Base-by-base conservation (phyloP, 148 eudicot genomes). In the Spergularia marina region DNA sequence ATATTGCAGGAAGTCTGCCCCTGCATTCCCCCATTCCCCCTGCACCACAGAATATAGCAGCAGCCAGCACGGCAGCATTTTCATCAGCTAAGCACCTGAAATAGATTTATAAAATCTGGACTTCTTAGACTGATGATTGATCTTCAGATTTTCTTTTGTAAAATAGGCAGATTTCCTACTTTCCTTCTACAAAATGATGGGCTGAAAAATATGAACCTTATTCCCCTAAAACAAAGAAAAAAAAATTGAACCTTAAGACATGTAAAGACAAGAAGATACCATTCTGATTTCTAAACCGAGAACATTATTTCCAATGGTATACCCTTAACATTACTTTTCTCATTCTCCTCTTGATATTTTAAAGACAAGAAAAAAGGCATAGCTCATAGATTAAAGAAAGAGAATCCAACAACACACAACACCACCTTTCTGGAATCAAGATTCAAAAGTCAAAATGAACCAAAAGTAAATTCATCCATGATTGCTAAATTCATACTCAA, bases 1-100 rank as follows among this genome's bases (percentile, higher is more conserved):
- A 83, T 90, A 90, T 80, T 94, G 91, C 77, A 94, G 79, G 86
- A 94, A 91, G 73, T 81, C 88, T 12, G n/a, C n/a, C n/a, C n/a
- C n/a, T n/a, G 96, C 82, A 17, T 36, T 20, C 14, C 18, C 18
- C 53, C 18, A 23, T 53, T 91, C 88, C 74, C 92, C 98, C 65
- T 87, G 90, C 85, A 90, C 87, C 82, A 86, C 71, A 20, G 93
- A 81, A 76, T 88, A 91, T 56, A 94, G 93, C 65, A 94, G 78
- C 68, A 91, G 76, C 36, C 4, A 30, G 36, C 36, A 30, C 36
- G 70, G 86, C 86, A 51, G 94, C 80, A 60, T 87, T 76, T 75
- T 91, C 98, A 80, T 89, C 88, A 74, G 87, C 84, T 81, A 91
- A 82, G 84, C 78, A 83, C 89, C 98, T 94, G 88, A 63, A 74